Evolutionary conservation across 2,329 filamentous ascomycete genomes (phyloP).

Genomic region (Fusarium haematococcum): DNA sequence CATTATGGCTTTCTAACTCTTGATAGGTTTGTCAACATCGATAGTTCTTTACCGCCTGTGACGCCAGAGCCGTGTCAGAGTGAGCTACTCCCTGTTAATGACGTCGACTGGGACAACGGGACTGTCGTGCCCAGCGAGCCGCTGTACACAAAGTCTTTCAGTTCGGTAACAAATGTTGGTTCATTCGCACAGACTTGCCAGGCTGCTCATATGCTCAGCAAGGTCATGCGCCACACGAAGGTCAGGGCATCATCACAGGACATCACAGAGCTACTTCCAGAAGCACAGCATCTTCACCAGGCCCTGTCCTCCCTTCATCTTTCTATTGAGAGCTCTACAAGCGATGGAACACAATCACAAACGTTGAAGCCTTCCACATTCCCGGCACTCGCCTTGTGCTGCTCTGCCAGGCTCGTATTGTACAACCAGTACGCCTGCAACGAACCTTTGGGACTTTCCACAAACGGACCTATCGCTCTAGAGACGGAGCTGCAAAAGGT

Average conservation of each 20-base stretch:
- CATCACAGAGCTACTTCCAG: conserved; percentile 7
- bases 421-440: conserved; percentile 37
- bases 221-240: conserved; percentile 24
- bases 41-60: conserved; percentile 10
- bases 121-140: conserved; percentile 28
- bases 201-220: conserved; percentile 34
- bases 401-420: conserved; percentile 24
- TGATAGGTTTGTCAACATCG: conserved; percentile 21
- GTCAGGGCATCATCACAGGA: not conserved
- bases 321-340: not conserved
- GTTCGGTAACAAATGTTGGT: conserved; percentile 16
- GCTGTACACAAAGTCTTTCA: conserved; percentile 29
- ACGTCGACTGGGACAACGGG: conserved; percentile 32
- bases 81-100: conserved; percentile 32
- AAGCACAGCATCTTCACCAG: conserved; percentile 28
- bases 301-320: conserved; percentile 17
- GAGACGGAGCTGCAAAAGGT: conserved; percentile 34
- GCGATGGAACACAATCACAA: no score
- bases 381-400: conserved; percentile 19
- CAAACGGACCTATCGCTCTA: conserved; percentile 6
- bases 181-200: conserved; percentile 31
- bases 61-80: conserved; percentile 18
- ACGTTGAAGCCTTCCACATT: not conserved
- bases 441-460: conserved; percentile 1
- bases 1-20: not conserved